Conservation (phyloP, 192 early-diverging fungal species). For the Linnemannia hyalina region DNA sequence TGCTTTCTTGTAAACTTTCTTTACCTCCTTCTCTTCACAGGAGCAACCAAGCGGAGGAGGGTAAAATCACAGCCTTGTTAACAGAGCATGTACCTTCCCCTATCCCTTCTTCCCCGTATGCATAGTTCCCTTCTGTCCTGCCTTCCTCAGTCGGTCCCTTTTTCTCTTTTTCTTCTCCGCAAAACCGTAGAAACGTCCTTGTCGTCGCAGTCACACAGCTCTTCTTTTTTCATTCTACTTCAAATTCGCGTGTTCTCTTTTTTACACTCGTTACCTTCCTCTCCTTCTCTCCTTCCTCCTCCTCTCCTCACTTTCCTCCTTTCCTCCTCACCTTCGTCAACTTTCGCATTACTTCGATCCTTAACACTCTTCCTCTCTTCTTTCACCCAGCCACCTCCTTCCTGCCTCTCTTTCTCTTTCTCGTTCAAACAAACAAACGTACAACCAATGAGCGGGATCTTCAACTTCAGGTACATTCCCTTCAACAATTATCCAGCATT, state of each 20-base stretch:
- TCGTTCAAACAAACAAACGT: background rate
- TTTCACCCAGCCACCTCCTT: background rate
- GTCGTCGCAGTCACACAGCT: no score
- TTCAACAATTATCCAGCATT: background rate
- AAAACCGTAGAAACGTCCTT: no score
- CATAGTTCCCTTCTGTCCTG: no score
- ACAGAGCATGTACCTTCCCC: background rate
- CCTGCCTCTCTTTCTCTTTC: background rate
- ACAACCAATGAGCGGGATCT: constrained; percentile 33
- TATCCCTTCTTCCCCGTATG: background rate
- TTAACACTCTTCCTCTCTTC: background rate
- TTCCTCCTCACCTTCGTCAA: background rate
- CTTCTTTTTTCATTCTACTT: background rate
- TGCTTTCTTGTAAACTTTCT: no score
- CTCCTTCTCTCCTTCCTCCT: background rate
- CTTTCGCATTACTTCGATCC: no score
- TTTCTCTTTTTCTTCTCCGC: no score
- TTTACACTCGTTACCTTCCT: background rate
- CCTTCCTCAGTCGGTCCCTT: no score
- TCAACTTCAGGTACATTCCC: constrained; percentile 37
- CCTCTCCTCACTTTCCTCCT: background rate
- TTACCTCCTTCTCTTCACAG: no score
- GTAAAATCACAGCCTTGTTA: no score
- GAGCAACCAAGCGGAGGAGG: no score
- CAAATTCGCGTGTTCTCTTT: background rate